These are phyloP conservation scores for Apiotrichum montevideense DNA, from an alignment of 1,284 basidiomycete genomes.

Conservation along the genomic window DNA sequence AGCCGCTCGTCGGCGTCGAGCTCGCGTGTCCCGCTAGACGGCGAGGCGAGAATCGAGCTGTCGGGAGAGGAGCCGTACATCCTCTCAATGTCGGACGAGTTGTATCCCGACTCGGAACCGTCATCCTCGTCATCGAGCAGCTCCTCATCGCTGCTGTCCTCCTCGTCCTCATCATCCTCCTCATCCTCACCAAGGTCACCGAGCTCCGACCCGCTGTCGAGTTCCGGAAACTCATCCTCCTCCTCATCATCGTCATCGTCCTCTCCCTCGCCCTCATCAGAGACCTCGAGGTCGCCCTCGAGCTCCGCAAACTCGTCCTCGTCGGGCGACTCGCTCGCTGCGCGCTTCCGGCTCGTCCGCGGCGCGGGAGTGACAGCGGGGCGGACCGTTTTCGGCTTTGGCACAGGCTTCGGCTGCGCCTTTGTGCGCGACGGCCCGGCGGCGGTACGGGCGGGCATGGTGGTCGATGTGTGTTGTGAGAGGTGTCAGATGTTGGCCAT, in stretches of 20 bases:
- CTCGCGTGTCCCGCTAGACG: constrained; percentile 13
- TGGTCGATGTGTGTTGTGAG: neutral
- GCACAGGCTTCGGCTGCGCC: neutral
- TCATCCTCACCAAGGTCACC: constrained; percentile 48
- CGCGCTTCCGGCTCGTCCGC: constrained; percentile 9
- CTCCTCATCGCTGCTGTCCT: constrained; percentile 31
- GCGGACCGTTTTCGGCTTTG: neutral
- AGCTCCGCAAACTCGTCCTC: constrained; percentile 28
- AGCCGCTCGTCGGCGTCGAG: constrained; percentile 26
- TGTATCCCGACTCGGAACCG: constrained; percentile 45
- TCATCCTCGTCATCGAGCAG: constrained; percentile 39
- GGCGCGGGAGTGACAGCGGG: neutral
- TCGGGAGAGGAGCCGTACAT: constrained; percentile 30
- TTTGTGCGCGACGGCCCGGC: constrained; percentile 3
- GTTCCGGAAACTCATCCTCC: constrained; percentile 48
- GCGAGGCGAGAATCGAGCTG: constrained; percentile 13
- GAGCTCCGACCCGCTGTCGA: constrained; percentile 46
- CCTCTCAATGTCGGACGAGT: constrained; percentile 46
- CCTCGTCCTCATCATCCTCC: constrained; percentile 16
- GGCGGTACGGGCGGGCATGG: constrained; percentile 13
- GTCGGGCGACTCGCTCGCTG: constrained; percentile 9
- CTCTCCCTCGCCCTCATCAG: constrained; percentile 17
- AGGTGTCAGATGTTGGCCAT: neutral
- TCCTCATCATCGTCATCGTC: constrained; percentile 28
- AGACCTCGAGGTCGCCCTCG: constrained; percentile 28